Evolutionary conservation across 1,284 basidiomycete species (phyloP).

Genomic region (Fomitopsis palustris): DNA sequence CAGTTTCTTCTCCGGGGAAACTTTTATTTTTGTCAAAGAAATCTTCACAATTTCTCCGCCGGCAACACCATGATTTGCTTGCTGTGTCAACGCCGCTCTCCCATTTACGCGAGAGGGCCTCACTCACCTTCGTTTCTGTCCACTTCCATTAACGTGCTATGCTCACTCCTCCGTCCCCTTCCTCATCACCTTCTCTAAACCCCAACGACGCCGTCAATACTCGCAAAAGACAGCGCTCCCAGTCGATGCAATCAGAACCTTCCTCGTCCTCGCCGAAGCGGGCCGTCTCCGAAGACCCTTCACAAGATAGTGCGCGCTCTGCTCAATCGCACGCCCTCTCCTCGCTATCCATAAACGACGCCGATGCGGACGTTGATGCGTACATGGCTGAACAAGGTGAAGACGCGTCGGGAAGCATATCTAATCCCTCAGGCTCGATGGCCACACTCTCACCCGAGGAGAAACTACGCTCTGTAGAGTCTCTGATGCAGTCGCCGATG

Average conservation of each 20-base stretch:
- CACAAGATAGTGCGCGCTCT: slow-evolving; percentile 37
- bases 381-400: slow-evolving; percentile 73
- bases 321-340: slow-evolving; percentile 36
- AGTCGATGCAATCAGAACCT: slow-evolving; percentile 45
- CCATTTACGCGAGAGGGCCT: not conserved
- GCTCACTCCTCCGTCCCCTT: slow-evolving; percentile 28
- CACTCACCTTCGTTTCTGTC: not conserved
- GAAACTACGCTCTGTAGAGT: slow-evolving; percentile 48
- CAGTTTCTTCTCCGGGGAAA: no score
- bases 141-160: slow-evolving; percentile 21
- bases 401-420: slow-evolving; percentile 16
- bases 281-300: slow-evolving; percentile 56
- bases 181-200: slow-evolving; percentile 23
- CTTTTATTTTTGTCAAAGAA: no score
- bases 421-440: slow-evolving; percentile 9
- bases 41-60: no score
- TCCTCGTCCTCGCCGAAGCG: slow-evolving; percentile 71
- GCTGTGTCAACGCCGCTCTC: no score
- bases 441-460: slow-evolving; percentile 33
- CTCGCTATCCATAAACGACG: slow-evolving; percentile 37
- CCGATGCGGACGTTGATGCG: slow-evolving; percentile 50
- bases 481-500: slow-evolving; percentile 46
- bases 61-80: no score
- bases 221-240: slow-evolving; percentile 48
- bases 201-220: slow-evolving; percentile 23